Base-by-base conservation (phyloP, 371 early-diverging fungal species). In the Syncephalastrum racemosum region DNA sequence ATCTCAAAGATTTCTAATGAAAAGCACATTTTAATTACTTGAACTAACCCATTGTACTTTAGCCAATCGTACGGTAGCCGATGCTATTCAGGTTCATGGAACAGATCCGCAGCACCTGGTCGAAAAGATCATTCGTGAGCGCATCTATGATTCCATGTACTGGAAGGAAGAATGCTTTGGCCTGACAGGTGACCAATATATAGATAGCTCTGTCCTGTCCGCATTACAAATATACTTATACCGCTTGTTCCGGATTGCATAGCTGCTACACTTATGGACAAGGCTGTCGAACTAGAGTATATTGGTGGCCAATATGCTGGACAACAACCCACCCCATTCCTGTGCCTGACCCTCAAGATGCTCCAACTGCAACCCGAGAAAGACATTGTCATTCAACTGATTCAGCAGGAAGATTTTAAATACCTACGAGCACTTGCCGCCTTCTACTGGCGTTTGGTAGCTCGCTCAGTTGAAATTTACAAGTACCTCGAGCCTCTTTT, bases 151-250 rank as follows among this genome's bases (percentile, higher is more conserved):
- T 53, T 89, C 90, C 25, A 64, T 90, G 13, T 98, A 94, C 72
- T 98, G 96, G 96, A 97, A 97, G 64, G 94, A 97, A 60, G 82
- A 88, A 40, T 96, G 96, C 73, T 97, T 95, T 75, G 97, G 91
- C 1, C 75, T 96, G 50, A 93, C 91, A 56, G 89, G 94, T 92
- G 77, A 50, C 6, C n/a, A 14, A 22, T 3, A 40, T 3, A 0
- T n/a, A n/a, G n/a, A 46, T 13, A 19, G 22, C 10, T 22, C 24
- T 15, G 15, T 18, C 18, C 31, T 7, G 46, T 18, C 0, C 31
- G 4, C 14, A 47, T 24, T 6, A 10, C 2, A 4, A 22, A 18
- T 23, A 20, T 36, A 42, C 7, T 31, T 22, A 13, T n/a, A 18
- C 41, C 22, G 41, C 45, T 23, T 20, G n/a, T 46, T n/a, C n/a